Evolutionary conservation across 2,329 filamentous ascomycete genomes (phyloP), one percentile per base, ranked within the genome.

Genomic region (Colletotrichum eleusines): DNA sequence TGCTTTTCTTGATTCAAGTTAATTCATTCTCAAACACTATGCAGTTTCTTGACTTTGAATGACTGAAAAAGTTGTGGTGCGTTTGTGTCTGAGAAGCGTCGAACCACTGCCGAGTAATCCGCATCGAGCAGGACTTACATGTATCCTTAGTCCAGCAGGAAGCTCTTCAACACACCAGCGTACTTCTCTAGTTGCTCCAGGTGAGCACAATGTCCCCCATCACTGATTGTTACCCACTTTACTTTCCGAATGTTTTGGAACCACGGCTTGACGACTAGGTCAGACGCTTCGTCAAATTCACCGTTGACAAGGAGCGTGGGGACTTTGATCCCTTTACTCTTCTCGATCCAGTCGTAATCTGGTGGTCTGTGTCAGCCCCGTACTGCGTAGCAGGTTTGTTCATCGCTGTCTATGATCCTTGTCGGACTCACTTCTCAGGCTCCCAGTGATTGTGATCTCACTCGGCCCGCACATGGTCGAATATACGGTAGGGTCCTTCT

Each of bases 271-370:
- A 81, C 77, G 0, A 76, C 74, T 0, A 76, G 76, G 60, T 82
- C 79, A 50, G 80, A 77, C 4, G 77, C 78, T 67, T 81, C 78
- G 51, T 82, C 80, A 4, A 80, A 67, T 0, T 66, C 54, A 2
- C 80, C 81, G 46, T 82, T 81, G 14, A 82, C 75, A 12, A 82
- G 57, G 4, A 82, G 75, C 3, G 79, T 81, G 0, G 77, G 75
- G 0, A 70, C 80, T 38, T 75, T 75, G 64, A 81, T 81, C n/a
- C 76, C 73, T 23, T 66, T 40, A 55, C 76, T 58, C 23, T 63
- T 18, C 23, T 76, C 73, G n/a, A 78, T 53, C 38, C 73, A 71
- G 12, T 66, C 23, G 18, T 59, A 66, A 74, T 77, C 79, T 77
- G 79, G 44, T 76, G 59, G 3, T 33, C 73, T 71, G 4, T 77